phyloP scores from a whole-genome alignment of 352 stramenopile genomes.

The Phytopythium aichiense region DNA sequence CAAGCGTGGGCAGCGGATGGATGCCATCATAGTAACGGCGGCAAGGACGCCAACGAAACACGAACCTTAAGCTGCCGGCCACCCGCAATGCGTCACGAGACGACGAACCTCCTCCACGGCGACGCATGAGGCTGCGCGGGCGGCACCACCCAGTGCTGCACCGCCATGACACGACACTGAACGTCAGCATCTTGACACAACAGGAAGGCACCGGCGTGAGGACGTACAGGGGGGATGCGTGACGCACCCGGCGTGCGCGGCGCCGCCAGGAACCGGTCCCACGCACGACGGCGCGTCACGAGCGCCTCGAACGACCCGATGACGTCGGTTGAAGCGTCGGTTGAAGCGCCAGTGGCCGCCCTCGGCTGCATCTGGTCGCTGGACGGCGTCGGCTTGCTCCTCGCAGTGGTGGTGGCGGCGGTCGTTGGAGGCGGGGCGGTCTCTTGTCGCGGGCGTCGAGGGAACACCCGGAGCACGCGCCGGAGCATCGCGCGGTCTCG shows the following conservation, averaged over 20 bases:
- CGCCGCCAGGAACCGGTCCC: slow-evolving; percentile 29
- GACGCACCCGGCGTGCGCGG: slow-evolving; percentile 23
- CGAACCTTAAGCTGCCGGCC: background rate
- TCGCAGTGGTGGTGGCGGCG: background rate
- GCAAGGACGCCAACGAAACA: background rate
- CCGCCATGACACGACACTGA: too few species aligned
- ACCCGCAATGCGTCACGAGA: background rate
- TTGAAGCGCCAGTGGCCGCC: background rate
- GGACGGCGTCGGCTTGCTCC: slow-evolving; percentile 2
- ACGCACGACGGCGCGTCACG: slow-evolving; percentile 28
- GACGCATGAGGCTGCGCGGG: background rate
- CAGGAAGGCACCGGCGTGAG: too few species aligned
- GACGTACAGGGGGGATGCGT: slow-evolving; percentile 33
- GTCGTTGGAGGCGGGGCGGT: background rate
- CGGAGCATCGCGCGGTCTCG: slow-evolving; percentile 2
- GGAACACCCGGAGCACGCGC: background rate
- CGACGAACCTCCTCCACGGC: background rate
- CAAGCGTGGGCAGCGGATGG: background rate
- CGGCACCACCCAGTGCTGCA: slow-evolving; percentile 3
- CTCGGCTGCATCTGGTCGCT: background rate
- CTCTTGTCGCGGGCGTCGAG: background rate
- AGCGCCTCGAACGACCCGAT: slow-evolving; percentile 25
- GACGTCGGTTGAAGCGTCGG: background rate
- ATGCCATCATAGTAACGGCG: background rate
- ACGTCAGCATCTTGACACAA: too few species aligned